phyloP scores from a whole-genome alignment of 331 rosid genomes.

The Rosa hybrid region DNA sequence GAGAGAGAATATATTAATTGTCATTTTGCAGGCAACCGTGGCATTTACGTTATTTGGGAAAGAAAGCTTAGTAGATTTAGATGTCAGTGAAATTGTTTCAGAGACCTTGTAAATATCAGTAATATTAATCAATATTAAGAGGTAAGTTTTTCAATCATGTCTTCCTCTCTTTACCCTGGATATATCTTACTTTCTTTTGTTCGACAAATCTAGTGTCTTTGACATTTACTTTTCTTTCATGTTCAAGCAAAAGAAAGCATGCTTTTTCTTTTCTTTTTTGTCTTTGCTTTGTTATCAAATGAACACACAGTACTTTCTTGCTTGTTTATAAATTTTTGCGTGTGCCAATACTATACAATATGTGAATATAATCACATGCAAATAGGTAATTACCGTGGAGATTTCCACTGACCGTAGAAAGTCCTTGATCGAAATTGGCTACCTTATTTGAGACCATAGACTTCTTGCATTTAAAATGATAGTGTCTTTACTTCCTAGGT shows the following conservation, averaged over 20 bases:
- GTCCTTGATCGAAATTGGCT: not conserved
- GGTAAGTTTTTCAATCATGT: conserved; percentile 40
- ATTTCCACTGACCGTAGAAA: not conserved
- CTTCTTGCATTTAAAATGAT: not conserved
- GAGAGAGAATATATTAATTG: not conserved
- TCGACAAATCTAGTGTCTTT: conserved; percentile 1
- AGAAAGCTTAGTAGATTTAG: conserved; percentile 74
- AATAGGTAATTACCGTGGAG: not conserved
- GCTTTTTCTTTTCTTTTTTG: not conserved
- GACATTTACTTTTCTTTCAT: not conserved
- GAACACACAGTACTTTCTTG: not conserved
- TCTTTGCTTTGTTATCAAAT: not conserved
- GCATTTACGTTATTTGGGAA: conserved; percentile 79
- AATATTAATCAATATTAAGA: conserved; percentile 16
- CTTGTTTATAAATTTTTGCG: not conserved
- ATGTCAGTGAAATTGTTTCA: conserved; percentile 54
- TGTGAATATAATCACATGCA: not conserved
- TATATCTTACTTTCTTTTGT: conserved; percentile 17
- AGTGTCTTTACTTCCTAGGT: not conserved
- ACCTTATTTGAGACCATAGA: not conserved
- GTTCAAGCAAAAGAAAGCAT: not conserved
- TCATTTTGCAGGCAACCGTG: conserved; percentile 83
- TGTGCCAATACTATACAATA: not conserved
- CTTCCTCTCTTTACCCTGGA: not conserved
- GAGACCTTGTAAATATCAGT: conserved; percentile 38